Conservation (phyloP, 805 yeast genomes). For the Sugiyamaella smithiae region DNA sequence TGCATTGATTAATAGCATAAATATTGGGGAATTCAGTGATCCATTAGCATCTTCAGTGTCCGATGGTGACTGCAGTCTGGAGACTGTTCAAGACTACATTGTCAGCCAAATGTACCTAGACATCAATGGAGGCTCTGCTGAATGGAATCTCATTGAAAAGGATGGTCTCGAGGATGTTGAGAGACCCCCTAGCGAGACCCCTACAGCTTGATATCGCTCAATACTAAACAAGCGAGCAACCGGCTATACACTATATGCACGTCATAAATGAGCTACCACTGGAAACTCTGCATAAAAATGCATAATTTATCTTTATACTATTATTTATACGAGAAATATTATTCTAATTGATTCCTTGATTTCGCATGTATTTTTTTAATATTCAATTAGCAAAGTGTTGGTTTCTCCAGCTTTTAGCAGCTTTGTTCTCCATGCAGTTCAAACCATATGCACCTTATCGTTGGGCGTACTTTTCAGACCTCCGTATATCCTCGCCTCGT, state of each 20-base stretch:
- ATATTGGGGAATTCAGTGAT: neutral
- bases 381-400: no score
- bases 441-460: neutral
- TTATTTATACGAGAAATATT: no score
- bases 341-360: no score
- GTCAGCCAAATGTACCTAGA: slow-evolving; percentile 34
- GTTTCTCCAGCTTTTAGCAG: no score
- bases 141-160: slow-evolving; percentile 33
- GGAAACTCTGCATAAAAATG: no score
- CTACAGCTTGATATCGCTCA: no score
- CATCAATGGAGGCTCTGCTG: slow-evolving; percentile 34
- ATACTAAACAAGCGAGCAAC: no score
- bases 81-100: slow-evolving; percentile 24
- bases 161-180: slow-evolving; percentile 8
- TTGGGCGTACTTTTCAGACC: neutral
- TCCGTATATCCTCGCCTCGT: slow-evolving; percentile 1
- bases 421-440: no score
- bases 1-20: slow-evolving; percentile 6
- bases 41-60: neutral
- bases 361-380: no score
- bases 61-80: slow-evolving; percentile 10
- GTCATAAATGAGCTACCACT: no score
- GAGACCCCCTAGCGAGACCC: neutral
- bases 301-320: no score
- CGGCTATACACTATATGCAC: no score